phyloP scores from a whole-genome alignment of 352 stramenopile genomes.

The Globisporangium takayamanum region DNA sequence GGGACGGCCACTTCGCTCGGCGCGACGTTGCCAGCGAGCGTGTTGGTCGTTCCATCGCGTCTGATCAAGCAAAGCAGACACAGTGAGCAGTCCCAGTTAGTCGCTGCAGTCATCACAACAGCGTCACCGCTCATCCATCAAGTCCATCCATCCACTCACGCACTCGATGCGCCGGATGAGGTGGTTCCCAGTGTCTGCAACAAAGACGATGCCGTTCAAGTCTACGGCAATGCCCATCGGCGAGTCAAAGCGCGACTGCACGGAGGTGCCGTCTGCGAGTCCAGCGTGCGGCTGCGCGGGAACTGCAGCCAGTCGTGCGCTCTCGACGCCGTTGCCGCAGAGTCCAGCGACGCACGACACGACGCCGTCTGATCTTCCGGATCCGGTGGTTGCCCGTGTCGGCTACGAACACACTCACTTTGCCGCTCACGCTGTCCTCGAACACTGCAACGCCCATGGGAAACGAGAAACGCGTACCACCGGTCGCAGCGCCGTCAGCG shows the following conservation, averaged over 20 bases:
- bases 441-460: constrained; percentile 62
- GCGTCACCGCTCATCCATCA: background rate
- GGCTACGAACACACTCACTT: constrained; percentile 54
- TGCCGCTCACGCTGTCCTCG: constrained; percentile 25
- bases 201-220: constrained; percentile 80
- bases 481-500: constrained; percentile 32
- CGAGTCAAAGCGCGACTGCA: constrained; percentile 86
- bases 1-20: constrained; percentile 61
- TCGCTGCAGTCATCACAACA: no score
- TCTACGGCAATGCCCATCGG: constrained; percentile 87
- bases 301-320: constrained; percentile 21
- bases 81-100: background rate
- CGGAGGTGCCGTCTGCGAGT: constrained; percentile 79
- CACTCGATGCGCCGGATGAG: constrained; percentile 85
- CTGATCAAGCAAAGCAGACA: constrained; percentile 9
- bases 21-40: constrained; percentile 53
- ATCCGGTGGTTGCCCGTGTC: constrained; percentile 85
- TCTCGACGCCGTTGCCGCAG: constrained; percentile 77
- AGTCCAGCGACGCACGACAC: constrained; percentile 87
- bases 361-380: constrained; percentile 51
- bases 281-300: constrained; percentile 72
- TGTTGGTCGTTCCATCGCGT: constrained; percentile 46
- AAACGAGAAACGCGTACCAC: constrained; percentile 52
- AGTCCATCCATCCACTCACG: constrained; percentile 7
- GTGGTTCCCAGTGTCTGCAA: constrained; percentile 96